These are phyloP conservation scores for Paxillus involutus DNA, from an alignment of 768 basidiomycete genomes.

Conservation along the genomic window DNA sequence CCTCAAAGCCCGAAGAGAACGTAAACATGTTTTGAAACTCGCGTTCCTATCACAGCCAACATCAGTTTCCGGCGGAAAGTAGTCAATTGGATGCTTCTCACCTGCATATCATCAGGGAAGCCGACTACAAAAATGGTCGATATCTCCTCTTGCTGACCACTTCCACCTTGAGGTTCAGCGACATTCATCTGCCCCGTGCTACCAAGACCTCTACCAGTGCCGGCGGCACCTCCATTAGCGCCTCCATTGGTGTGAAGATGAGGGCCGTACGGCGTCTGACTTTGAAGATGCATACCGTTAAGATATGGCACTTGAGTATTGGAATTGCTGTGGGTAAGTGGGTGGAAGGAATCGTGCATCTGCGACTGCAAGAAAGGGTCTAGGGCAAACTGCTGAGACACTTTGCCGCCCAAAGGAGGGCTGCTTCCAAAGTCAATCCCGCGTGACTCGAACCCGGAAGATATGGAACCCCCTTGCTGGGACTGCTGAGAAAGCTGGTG, in stretches of 20 bases:
- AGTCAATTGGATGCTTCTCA: conserved; percentile 37
- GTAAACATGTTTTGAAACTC: conserved; percentile 99
- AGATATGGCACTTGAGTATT: conserved; percentile 34
- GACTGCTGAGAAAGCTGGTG: conserved; percentile 35
- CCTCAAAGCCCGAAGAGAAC: conserved; percentile 93
- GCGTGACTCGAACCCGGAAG: conserved; percentile 27
- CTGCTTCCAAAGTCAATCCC: conserved; percentile 34
- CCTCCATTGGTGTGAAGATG: conserved; percentile 51
- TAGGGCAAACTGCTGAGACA: conserved; percentile 31
- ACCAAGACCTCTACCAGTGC: conserved; percentile 25
- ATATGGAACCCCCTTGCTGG: conserved; percentile 28
- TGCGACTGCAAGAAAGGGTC: conserved; percentile 36
- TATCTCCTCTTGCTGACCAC: conserved; percentile 73
- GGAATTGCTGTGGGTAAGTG: conserved; percentile 31
- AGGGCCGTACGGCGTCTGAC: conserved; percentile 76
- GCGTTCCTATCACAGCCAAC: conserved; percentile 66
- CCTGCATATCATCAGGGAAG: conserved; percentile 99
- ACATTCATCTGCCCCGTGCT: conserved; percentile 30
- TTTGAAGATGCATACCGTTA: conserved; percentile 53
- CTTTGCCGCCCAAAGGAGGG: conserved; percentile 24
- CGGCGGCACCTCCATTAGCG: conserved; percentile 19
- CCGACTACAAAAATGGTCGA: conserved; percentile 98
- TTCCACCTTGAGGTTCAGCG: conserved; percentile 22
- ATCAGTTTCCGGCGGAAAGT: conserved; percentile 15
- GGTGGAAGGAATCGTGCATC: conserved; percentile 34